Evolutionary conservation across 176 grass and related monocot genomes (phyloP), one percentile per base, ranked within the genome.

Genomic region (Oryza meridionalis): DNA sequence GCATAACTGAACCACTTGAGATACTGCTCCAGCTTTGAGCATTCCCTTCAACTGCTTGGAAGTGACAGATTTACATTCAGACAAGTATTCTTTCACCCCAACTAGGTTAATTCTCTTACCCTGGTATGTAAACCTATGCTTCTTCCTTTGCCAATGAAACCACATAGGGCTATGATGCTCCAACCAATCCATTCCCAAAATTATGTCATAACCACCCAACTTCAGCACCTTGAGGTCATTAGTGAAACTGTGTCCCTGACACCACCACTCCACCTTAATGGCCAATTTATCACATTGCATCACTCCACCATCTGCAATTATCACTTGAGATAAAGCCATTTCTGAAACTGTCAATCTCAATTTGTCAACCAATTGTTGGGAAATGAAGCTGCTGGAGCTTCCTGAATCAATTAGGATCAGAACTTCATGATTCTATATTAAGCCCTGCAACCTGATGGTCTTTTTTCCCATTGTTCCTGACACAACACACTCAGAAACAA

Each of bases 201-300:
- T n/a, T 0, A 76, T 1, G 1, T 76, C 50, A 33, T 38, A 61
- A 38, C 1, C 2, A 0, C 9, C 1, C 0, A 76, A 0, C 0
- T 4, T 2, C 0, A 76, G 9, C 0, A 59, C 49, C 5, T 49
- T 13, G 0, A 19, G 0, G 4, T 3, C 0, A 3, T 8, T 6
- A 10, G 8, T 5, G 2, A 76, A 59, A 3, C 27, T 37, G 0
- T 76, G 6, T 0, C 73, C 73, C 0, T 59, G 73, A 1, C 53
- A 58, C 1, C 15, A 19, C 53, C 53, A 58, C 5, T 58, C 16
- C 21, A 58, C 15, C 5, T 58, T 21, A 5, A 58, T 2, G 2
- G 21, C 53, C 11, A 17, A 19, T 7, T 58, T 13, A 6, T 4
- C 6, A 11, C 53, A 58, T 11, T 58, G 16, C 11, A 58, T 17